phyloP scores from a whole-genome alignment of 1,284 basidiomycete genomes.

The Phaffia rhodozyma region DNA sequence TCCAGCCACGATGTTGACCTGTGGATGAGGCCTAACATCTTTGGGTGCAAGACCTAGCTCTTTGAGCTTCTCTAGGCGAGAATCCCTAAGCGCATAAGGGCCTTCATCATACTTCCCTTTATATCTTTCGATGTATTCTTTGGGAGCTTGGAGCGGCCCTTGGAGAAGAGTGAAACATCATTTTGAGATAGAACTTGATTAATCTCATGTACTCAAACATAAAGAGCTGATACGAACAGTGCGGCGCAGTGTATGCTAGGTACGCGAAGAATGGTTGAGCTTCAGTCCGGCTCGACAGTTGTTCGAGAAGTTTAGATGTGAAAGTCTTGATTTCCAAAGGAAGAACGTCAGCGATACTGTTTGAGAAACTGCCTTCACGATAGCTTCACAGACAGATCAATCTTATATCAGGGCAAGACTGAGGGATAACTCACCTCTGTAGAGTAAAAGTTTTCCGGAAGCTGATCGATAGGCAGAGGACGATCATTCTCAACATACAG shows the following conservation, averaged over 20 bases:
- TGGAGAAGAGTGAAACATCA: slow-evolving; percentile 10
- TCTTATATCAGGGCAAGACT: too few species aligned
- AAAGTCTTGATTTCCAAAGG: not conserved
- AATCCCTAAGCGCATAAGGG: slow-evolving; percentile 24
- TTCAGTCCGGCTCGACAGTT: not conserved
- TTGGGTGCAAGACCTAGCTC: slow-evolving; percentile 24
- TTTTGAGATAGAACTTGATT: slow-evolving; percentile 19
- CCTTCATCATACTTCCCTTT: slow-evolving; percentile 28
- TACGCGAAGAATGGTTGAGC: not conserved
- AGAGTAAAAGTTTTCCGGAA: not conserved
- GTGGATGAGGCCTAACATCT: slow-evolving; percentile 21
- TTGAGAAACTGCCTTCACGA: too few species aligned
- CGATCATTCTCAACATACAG: not conserved
- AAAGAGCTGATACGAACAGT: not conserved
- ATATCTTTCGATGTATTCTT: slow-evolving; percentile 25
- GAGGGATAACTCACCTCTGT: not conserved
- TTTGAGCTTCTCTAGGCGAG: slow-evolving; percentile 24
- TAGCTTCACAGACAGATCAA: too few species aligned
- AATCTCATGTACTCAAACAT: slow-evolving; percentile 15
- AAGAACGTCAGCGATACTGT: too few species aligned
- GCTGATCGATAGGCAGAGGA: not conserved
- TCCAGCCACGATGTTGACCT: slow-evolving; percentile 18
- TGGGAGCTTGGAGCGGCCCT: slow-evolving; percentile 25
- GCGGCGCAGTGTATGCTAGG: slow-evolving; percentile 7
- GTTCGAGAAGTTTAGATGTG: slow-evolving; percentile 1